These are phyloP conservation scores for Panicum hallii DNA, from an alignment of 202 grass and related monocot species.

Conservation along the genomic window DNA sequence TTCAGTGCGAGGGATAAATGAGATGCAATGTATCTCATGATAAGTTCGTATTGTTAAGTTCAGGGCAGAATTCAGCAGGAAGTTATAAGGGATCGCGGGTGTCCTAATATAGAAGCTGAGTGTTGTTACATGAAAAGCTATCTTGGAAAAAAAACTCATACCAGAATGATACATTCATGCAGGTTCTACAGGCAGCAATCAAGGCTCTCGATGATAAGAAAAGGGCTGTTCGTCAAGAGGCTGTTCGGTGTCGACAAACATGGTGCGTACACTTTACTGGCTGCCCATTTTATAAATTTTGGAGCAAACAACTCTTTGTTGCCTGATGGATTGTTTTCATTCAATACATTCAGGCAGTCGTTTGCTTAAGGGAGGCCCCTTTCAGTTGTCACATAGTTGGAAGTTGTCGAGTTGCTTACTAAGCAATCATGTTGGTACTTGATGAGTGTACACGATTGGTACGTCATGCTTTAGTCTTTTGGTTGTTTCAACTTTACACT, in stretches of 20 bases:
- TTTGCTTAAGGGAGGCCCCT: conserved; percentile 42
- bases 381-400: not conserved
- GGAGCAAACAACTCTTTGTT: not conserved
- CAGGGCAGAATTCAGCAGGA: not conserved
- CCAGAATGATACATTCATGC: conserved; percentile 23
- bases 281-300: not conserved
- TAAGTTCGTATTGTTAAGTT: conserved; percentile 34
- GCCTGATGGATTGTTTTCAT: conserved; percentile 5
- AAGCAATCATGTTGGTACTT: not conserved
- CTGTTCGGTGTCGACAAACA: conserved; percentile 83
- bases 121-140: conserved; percentile 21
- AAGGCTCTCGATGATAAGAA: conserved; percentile 90
- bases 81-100: conserved; percentile 17
- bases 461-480: not conserved
- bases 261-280: conserved; percentile 61
- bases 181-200: conserved; percentile 78
- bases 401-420: not conserved
- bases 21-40: conserved; percentile 30
- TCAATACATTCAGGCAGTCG: conserved; percentile 52
- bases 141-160: conserved; percentile 36
- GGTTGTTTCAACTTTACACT: conserved; percentile 27
- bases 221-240: conserved; percentile 80
- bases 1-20: conserved; percentile 19
- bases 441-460: conserved; percentile 19
- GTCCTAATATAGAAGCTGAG: conserved; percentile 7